Conservation (phyloP, 768 basidiomycete species). For the Tephrocybe sp. region DNA sequence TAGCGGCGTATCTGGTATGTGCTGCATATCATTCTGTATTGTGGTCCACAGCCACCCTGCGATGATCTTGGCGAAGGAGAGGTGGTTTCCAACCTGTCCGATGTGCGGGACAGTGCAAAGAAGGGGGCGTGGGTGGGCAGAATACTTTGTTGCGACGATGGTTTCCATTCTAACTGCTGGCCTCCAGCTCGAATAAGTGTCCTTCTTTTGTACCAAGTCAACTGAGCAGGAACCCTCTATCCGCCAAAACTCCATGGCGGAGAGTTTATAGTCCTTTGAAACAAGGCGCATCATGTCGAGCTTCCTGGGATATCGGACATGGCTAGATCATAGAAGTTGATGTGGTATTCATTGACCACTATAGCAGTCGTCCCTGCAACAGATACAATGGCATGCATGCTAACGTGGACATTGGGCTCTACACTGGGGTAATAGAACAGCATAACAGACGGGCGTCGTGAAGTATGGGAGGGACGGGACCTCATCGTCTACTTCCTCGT, state of each 20-base stretch:
- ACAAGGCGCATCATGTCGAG: conserved; percentile 65
- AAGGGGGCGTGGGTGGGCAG: conserved; percentile 65
- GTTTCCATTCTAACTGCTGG: conserved; percentile 58
- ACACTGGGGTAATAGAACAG: conserved; percentile 35
- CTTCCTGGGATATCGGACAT: conserved; percentile 40
- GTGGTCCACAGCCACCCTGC: too few relatives aligned
- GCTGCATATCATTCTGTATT: conserved; percentile 47
- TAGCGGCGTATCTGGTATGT: too few relatives aligned
- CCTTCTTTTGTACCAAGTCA: conserved; percentile 95
- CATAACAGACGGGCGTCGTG: conserved; percentile 48
- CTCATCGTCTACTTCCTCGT: too few relatives aligned
- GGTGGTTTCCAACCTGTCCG: conserved; percentile 60
- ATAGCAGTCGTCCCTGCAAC: conserved; percentile 58
- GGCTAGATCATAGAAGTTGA: conserved; percentile 44
- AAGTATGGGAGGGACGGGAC: conserved; percentile 65
- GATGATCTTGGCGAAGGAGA: too few relatives aligned
- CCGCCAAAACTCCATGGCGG: conserved; percentile 75
- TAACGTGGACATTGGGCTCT: conserved; percentile 54
- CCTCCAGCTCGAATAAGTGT: conserved; percentile 79
- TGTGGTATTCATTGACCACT: conserved; percentile 53
- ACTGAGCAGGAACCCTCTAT: conserved; percentile 59
- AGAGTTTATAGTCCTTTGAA: too few relatives aligned
- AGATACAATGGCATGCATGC: conserved; percentile 52
- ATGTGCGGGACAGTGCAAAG: conserved; percentile 61
- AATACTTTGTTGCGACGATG: too few relatives aligned